A percentile compares a stretch with the other conserved stretches of the same genome.
phyloP scores from a whole-genome alignment of 2,329 filamentous ascomycete genomes.

The Fusarium neocosmosporiellum region DNA sequence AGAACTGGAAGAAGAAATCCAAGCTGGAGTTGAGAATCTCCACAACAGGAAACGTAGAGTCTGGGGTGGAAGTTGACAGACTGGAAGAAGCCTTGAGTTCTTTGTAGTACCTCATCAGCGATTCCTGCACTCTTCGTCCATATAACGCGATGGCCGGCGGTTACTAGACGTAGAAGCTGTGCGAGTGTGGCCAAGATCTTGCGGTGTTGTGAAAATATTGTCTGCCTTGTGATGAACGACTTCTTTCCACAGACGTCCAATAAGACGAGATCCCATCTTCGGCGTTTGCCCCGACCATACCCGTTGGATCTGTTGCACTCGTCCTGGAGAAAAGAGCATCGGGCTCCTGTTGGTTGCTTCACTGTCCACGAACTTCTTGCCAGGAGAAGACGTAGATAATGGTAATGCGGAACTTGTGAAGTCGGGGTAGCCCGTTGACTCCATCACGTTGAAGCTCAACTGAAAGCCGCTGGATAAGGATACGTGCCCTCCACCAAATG shows the following conservation, averaged over 20 bases:
- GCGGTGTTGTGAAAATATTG: conserved; percentile 6
- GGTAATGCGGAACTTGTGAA: not conserved
- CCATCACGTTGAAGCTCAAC: not conserved
- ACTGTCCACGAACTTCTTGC: not conserved
- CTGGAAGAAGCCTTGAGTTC: not conserved
- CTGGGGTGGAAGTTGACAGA: not conserved
- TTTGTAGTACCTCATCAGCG: conserved; percentile 10
- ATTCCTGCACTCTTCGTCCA: conserved; percentile 1
- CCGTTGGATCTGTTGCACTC: conserved; percentile 1
- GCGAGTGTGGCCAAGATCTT: not conserved
- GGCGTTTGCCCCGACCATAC: conserved; percentile 15
- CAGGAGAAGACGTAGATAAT: not conserved
- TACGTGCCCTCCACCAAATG: not conserved
- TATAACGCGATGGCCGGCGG: not conserved
- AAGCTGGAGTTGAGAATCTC: conserved; percentile 18
- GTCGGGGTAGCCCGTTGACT: not conserved
- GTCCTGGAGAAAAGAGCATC: not conserved
- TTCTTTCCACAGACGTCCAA: not conserved
- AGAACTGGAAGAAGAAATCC: conserved; percentile 25
- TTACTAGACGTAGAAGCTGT: not conserved
- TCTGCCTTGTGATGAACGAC: conserved; percentile 6
- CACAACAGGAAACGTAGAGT: not conserved
- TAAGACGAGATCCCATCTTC: not conserved
- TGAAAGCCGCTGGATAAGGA: not conserved
- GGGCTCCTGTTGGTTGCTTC: not conserved